Evolutionary conservation across 1,284 basidiomycete species (phyloP).

Genomic region (Cystobasidium pallidum): DNA sequence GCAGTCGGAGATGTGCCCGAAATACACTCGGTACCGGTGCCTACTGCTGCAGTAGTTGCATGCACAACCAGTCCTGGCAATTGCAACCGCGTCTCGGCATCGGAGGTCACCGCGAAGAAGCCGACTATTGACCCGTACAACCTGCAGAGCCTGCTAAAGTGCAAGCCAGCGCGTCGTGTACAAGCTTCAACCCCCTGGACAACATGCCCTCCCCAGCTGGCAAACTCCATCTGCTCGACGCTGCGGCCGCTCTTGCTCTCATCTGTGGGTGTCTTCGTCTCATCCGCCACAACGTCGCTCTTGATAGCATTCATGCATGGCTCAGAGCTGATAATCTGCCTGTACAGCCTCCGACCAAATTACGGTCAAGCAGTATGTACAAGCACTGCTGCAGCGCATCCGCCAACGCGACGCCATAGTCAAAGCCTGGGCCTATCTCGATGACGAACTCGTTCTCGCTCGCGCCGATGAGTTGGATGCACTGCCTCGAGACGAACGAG

Average conservation of each 20-base stretch:
- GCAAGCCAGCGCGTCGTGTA: no score
- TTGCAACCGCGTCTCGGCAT: no score
- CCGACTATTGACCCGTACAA: no score
- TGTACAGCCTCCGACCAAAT: constrained; percentile 3
- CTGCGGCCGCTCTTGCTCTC: not conserved
- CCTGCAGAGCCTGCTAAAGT: no score
- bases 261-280: not conserved
- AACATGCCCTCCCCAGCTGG: not conserved
- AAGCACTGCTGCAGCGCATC: constrained; percentile 17
- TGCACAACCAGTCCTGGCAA: no score
- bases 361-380: constrained; percentile 1
- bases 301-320: not conserved
- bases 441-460: constrained; percentile 8
- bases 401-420: not conserved
- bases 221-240: not conserved
- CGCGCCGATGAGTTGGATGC: constrained; percentile 10
- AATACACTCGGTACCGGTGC: no score
- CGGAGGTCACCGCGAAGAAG: no score
- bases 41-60: no score
- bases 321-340: no score
- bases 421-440: constrained; percentile 16
- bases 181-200: not conserved
- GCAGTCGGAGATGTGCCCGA: no score
- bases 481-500: constrained; percentile 1
- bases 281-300: not conserved